A percentile compares a stretch with the other conserved stretches of the same genome.
Evolutionary conservation across 768 basidiomycete species (phyloP).

Genomic region (Russula compacta): DNA sequence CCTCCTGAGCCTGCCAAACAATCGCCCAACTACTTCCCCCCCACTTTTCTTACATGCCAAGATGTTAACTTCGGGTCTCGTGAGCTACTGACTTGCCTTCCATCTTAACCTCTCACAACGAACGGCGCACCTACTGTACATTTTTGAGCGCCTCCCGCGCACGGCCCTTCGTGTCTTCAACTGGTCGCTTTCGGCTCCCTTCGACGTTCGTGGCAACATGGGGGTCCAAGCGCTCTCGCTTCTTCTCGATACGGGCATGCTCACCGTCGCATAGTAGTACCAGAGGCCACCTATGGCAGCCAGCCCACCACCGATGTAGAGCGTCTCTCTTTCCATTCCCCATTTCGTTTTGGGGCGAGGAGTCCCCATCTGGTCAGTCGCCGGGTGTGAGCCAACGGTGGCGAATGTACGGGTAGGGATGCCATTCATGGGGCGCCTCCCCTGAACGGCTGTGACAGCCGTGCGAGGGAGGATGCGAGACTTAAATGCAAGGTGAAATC

Average conservation of each 20-base stretch:
- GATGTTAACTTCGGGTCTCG: neutral
- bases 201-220: neutral
- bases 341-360: neutral
- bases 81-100: neutral
- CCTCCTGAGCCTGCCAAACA: neutral
- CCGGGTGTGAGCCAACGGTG: constrained; percentile 1
- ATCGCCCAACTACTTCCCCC: neutral
- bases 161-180: constrained; percentile 1
- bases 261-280: constrained; percentile 17
- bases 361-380: neutral
- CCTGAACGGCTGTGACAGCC: neutral
- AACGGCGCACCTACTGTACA: neutral
- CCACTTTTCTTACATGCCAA: neutral
- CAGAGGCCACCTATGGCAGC: constrained; percentile 10
- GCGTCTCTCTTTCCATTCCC: neutral
- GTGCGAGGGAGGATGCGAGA: neutral
- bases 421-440: neutral
- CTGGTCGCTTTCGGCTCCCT: neutral
- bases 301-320: constrained; percentile 15
- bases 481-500: neutral
- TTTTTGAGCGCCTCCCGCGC: neutral
- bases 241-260: constrained; percentile 11
- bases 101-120: neutral
- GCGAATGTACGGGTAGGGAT: neutral
- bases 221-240: neutral